Conservation (phyloP, 352 stramenopile genomes). For the Pythium insidiosum region DNA sequence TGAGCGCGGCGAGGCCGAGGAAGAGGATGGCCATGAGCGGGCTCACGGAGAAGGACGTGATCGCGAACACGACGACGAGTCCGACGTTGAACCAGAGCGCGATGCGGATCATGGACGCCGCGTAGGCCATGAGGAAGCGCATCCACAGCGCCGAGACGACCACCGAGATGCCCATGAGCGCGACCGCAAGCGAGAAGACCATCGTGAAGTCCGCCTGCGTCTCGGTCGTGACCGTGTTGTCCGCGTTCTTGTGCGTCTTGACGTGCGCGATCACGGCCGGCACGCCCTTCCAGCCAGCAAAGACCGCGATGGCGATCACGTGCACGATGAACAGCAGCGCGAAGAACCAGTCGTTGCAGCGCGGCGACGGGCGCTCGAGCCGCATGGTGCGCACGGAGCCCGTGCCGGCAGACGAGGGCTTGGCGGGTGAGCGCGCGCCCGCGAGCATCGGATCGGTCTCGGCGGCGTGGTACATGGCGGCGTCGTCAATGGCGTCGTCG, state of each 20-base stretch:
- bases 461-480: constrained; percentile 65
- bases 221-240: constrained; percentile 13
- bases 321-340: constrained; percentile 63
- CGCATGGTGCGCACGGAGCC: constrained; percentile 58
- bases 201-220: constrained; percentile 29
- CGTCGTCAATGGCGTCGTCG: constrained; percentile 6
- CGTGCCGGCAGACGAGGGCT: constrained; percentile 18
- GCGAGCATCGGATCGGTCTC: constrained; percentile 77
- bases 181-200: constrained; percentile 40
- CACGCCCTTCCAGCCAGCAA: constrained; percentile 67
- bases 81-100: constrained; percentile 79
- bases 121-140: constrained; percentile 68
- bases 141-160: constrained; percentile 69
- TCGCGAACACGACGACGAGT: constrained; percentile 53
- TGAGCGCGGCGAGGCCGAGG: constrained; percentile 49
- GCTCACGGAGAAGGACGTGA: constrained; percentile 56
- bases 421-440: constrained; percentile 20
- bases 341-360: constrained; percentile 73
- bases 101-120: constrained; percentile 67
- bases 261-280: constrained; percentile 34
- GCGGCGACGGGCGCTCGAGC: constrained; percentile 36
- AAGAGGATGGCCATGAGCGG: constrained; percentile 51
- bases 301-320: constrained; percentile 40
- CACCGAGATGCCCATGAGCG: constrained; percentile 41
- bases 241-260: constrained; percentile 3